phyloP scores from a whole-genome alignment of 208 protist species.

The Leishmania major region DNA sequence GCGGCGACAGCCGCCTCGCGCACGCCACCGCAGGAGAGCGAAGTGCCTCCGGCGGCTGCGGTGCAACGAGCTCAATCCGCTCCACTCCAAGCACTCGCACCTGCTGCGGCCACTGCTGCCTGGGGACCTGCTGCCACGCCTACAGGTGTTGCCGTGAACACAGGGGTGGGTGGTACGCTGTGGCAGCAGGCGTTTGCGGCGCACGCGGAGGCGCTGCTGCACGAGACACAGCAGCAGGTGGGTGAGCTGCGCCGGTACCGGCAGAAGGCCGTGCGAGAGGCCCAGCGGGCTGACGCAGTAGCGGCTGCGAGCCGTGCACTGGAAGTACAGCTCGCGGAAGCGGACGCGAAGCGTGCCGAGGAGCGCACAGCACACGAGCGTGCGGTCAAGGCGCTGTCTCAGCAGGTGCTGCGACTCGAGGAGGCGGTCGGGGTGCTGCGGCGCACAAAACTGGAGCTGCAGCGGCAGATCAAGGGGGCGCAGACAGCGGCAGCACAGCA shows the following conservation, averaged over 20 bases:
- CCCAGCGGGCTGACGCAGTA: constrained; percentile 16
- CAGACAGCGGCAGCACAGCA: not conserved
- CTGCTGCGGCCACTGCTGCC: not conserved
- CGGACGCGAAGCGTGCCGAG: not conserved
- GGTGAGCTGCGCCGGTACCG: constrained; percentile 20
- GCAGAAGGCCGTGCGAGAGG: not conserved
- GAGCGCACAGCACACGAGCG: not conserved
- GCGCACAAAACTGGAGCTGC: constrained; percentile 5
- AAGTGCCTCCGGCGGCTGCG: not conserved
- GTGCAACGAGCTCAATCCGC: not conserved
- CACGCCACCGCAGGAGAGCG: not conserved
- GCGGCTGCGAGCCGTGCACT: not conserved
- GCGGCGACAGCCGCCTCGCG: not conserved
- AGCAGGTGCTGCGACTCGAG: constrained; percentile 26
- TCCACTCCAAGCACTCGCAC: not conserved
- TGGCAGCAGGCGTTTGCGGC: constrained; percentile 25
- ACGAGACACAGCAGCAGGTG: constrained; percentile 25
- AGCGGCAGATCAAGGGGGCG: constrained; percentile 2
- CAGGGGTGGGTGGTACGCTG: not conserved
- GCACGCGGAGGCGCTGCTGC: constrained; percentile 17
- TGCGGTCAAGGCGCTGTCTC: constrained; percentile 4
- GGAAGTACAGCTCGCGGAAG: constrained; percentile 9
- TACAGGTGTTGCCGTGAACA: not conserved
- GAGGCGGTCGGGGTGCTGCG: constrained; percentile 7
- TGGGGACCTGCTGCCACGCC: not conserved